These are phyloP conservation scores for Metschnikowia proteae DNA, from an alignment of 805 yeast species.

Conservation along the genomic window DNA sequence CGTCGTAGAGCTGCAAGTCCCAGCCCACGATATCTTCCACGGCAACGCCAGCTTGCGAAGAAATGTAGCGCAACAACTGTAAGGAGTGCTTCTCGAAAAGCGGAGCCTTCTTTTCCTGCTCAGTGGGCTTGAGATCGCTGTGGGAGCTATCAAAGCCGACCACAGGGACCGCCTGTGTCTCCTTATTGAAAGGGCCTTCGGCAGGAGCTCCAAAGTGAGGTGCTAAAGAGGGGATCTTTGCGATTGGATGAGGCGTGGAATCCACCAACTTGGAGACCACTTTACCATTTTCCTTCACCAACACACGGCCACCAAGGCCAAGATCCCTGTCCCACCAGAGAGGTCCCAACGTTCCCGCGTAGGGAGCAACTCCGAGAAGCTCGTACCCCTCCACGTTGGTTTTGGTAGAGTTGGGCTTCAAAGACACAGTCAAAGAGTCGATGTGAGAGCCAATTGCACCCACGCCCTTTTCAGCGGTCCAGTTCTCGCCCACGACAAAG, in stretches of 20 bases:
- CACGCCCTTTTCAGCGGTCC: conserved; percentile 62
- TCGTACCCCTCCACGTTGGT: conserved; percentile 67
- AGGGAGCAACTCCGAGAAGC: conserved; percentile 78
- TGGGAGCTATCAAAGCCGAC: conserved; percentile 51
- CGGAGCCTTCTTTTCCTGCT: conserved; percentile 60
- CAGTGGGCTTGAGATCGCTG: conserved; percentile 44
- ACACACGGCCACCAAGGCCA: conserved; percentile 76
- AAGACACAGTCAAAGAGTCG: conserved; percentile 63
- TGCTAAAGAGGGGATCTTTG: conserved; percentile 79
- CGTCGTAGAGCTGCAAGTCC: conserved; percentile 78
- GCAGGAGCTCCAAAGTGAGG: conserved; percentile 80
- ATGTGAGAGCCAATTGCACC: conserved; percentile 74
- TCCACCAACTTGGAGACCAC: conserved; percentile 46
- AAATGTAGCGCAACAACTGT: conserved; percentile 62
- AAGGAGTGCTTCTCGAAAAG: conserved; percentile 66
- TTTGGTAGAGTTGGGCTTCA: conserved; percentile 71
- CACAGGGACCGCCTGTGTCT: conserved; percentile 75
- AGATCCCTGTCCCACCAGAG: conserved; percentile 85
- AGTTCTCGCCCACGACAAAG: conserved; percentile 61
- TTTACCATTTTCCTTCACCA: conserved; percentile 41
- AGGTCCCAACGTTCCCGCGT: conserved; percentile 63
- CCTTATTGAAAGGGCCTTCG: conserved; percentile 68
- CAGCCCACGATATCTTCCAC: conserved; percentile 63
- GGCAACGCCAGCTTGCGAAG: conserved; percentile 53
- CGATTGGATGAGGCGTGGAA: conserved; percentile 67